These are phyloP conservation scores for Ilyonectria robusta DNA, from an alignment of 2,329 filamentous ascomycete species.

Conservation along the genomic window DNA sequence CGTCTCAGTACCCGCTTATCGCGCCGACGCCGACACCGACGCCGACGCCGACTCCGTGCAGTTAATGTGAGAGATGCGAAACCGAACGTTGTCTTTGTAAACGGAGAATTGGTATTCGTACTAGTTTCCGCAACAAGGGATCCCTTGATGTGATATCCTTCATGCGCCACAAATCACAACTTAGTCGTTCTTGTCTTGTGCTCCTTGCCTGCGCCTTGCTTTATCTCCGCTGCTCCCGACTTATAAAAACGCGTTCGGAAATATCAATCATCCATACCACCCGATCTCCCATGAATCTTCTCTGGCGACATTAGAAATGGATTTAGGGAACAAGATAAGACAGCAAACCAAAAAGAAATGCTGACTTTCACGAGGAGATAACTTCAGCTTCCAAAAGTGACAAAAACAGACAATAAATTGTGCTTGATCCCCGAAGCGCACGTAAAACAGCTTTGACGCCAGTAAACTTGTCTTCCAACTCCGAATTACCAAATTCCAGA, in stretches of 20 bases:
- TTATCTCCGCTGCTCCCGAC: slow-evolving; percentile 17
- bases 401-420: slow-evolving; percentile 36
- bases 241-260: slow-evolving; percentile 16
- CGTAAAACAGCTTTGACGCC: slow-evolving; percentile 45
- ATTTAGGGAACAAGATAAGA: background rate
- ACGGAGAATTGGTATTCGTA: slow-evolving; percentile 23
- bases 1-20: slow-evolving; percentile 3
- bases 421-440: slow-evolving; percentile 39
- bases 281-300: background rate
- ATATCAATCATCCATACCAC: background rate
- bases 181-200: slow-evolving; percentile 3
- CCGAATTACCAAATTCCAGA: slow-evolving; percentile 47
- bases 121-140: slow-evolving; percentile 22
- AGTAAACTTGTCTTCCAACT: slow-evolving; percentile 50
- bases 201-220: slow-evolving; percentile 8
- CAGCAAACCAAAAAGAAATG: background rate
- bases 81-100: slow-evolving; percentile 19
- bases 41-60: background rate
- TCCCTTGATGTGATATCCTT: slow-evolving; percentile 24
- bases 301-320: background rate
- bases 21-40: background rate
- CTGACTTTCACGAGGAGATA: slow-evolving; percentile 18
- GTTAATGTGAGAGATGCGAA: background rate
- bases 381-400: slow-evolving; percentile 39
- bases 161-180: slow-evolving; percentile 26